Evolutionary conservation across 2,329 filamentous ascomycete species (phyloP).

Genomic region (Cyclaneusma minus): DNA sequence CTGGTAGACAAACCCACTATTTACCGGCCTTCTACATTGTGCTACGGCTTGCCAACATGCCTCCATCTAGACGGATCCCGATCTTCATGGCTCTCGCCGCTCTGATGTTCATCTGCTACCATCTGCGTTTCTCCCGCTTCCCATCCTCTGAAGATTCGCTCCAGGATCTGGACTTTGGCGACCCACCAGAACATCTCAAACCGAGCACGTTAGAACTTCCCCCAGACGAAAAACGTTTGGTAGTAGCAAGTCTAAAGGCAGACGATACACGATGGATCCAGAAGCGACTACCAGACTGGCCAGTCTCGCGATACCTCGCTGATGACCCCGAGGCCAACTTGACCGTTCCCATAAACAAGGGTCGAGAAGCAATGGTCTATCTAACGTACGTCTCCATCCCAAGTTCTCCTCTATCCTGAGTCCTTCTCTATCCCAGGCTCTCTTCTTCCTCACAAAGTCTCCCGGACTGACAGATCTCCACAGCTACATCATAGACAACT

Average conservation of each 20-base stretch:
- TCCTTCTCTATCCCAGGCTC: neutral
- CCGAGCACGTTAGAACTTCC: no score
- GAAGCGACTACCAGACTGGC: conserved; percentile 21
- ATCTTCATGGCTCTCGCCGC: no score
- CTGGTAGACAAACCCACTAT: no score
- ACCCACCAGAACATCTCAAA: no score
- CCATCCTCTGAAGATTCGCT: no score
- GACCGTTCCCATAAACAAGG: conserved; percentile 33
- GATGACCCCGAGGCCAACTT: conserved; percentile 30
- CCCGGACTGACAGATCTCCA: neutral
- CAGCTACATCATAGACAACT: conserved; percentile 32
- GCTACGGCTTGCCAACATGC: no score
- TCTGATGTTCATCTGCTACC: no score
- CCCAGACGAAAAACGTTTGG: conserved; percentile 14
- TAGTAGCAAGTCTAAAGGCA: conserved; percentile 17
- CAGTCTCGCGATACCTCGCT: conserved; percentile 27
- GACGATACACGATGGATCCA: conserved; percentile 25
- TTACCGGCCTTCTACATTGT: no score
- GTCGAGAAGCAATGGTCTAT: conserved; percentile 36
- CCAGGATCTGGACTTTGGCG: no score
- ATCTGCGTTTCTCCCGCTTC: no score
- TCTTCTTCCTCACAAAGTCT: no score
- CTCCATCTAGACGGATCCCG: no score
- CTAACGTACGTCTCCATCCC: conserved; percentile 21
- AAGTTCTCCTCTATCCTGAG: neutral